phyloP scores from a whole-genome alignment of 2,329 filamentous ascomycete species.

The Lanzia echinophila region DNA sequence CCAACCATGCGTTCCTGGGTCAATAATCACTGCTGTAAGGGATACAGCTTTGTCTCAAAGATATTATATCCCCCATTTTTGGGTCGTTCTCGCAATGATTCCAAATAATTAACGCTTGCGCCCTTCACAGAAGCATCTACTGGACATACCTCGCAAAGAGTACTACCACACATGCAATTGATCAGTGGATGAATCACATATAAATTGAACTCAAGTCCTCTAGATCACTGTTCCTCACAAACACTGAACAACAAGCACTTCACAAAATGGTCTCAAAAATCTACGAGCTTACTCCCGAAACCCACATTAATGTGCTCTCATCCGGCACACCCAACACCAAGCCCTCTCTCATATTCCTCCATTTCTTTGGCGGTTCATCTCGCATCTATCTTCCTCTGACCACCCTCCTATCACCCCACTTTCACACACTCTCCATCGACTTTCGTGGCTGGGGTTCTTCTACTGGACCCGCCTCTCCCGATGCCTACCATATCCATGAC shows the following conservation, averaged over 20 bases:
- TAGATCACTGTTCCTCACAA: too few relatives aligned
- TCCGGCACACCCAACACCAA: not conserved
- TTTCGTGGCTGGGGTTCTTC: constrained; percentile 35
- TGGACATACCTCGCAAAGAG: too few relatives aligned
- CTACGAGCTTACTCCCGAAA: not conserved
- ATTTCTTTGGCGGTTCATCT: constrained; percentile 36
- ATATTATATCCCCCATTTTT: too few relatives aligned
- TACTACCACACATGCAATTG: too few relatives aligned
- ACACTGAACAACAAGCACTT: not conserved
- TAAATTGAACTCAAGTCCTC: too few relatives aligned
- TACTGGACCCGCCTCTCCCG: constrained; percentile 23
- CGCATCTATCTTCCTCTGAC: constrained; percentile 26
- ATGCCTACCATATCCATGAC: constrained; percentile 28
- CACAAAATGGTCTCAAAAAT: not conserved
- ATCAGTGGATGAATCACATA: too few relatives aligned
- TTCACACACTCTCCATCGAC: constrained; percentile 28
- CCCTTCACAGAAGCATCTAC: too few relatives aligned
- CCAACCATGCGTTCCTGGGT: too few relatives aligned
- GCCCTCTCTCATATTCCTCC: constrained; percentile 29
- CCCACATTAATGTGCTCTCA: constrained; percentile 8
- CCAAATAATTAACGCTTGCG: too few relatives aligned
- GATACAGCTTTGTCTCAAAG: too few relatives aligned
- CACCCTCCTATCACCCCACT: constrained; percentile 9
- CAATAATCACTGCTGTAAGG: too few relatives aligned
- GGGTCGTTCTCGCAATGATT: too few relatives aligned